Conservation (phyloP, 176 grass and related monocot genomes). For the Carex cristatella region DNA sequence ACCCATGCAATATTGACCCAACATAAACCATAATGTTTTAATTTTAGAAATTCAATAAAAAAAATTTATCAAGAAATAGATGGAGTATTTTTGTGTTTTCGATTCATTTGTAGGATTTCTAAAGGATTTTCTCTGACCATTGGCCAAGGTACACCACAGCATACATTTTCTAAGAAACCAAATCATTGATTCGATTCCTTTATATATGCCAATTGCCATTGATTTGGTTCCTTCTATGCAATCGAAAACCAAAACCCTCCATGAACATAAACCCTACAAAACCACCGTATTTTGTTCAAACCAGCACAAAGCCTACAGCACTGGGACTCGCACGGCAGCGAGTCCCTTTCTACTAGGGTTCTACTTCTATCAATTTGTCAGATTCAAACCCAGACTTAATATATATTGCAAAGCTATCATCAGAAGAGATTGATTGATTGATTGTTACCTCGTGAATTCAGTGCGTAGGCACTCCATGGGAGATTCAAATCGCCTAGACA, state of each 20-base stretch:
- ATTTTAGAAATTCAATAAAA: no score
- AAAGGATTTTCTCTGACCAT: no score
- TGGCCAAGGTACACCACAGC: no score
- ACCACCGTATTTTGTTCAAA: background rate
- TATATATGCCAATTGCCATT: no score
- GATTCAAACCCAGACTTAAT: background rate
- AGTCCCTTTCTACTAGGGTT: background rate
- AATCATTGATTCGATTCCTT: no score
- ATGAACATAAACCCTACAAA: background rate
- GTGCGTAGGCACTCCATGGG: background rate
- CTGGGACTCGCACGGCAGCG: background rate
- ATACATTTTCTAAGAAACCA: no score
- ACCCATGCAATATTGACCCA: background rate
- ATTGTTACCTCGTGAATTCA: constrained; percentile 7
- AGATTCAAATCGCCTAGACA: constrained; percentile 2
- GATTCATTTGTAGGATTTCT: no score
- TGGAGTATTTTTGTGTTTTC: no score
- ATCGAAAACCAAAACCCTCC: no score
- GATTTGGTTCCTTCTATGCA: no score
- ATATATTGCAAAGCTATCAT: background rate
- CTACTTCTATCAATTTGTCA: background rate
- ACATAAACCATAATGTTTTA: background rate
- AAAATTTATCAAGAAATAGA: no score
- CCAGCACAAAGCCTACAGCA: background rate
- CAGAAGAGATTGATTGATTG: background rate